Evolutionary conservation across 75 land plant genomes (phyloP).

Genomic region (Picea glauca): DNA sequence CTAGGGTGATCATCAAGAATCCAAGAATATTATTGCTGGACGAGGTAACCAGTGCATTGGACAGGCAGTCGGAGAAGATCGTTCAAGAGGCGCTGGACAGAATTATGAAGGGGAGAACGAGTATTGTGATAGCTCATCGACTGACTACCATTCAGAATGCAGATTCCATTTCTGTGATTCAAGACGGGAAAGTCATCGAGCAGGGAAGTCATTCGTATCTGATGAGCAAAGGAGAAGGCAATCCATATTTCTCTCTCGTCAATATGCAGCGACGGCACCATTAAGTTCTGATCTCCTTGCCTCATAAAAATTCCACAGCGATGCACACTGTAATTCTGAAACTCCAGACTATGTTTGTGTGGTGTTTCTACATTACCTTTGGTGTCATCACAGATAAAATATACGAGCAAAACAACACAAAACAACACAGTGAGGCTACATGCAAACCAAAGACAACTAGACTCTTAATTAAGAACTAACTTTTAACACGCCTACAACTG

Average conservation of each 20-base stretch:
- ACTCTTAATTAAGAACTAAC: too few species aligned
- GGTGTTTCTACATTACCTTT: too few species aligned
- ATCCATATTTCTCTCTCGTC: conserved; percentile 48
- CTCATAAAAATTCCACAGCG: too few species aligned
- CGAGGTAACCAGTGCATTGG: conserved; percentile 1
- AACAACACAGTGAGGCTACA: too few species aligned
- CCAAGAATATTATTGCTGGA: neutral
- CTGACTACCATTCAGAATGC: conserved; percentile 7
- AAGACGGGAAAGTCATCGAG: neutral
- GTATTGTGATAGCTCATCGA: neutral
- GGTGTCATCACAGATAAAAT: too few species aligned
- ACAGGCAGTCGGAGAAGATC: neutral
- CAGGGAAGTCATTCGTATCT: neutral
- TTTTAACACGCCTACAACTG: too few species aligned
- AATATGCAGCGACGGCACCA: conserved; percentile 47
- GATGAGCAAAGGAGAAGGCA: neutral
- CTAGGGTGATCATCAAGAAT: neutral
- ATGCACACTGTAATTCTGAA: too few species aligned
- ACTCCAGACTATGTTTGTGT: too few species aligned
- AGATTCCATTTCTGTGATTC: neutral
- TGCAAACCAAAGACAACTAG: too few species aligned
- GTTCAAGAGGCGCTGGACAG: conserved; percentile 8
- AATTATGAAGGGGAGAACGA: neutral
- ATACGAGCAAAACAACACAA: too few species aligned
- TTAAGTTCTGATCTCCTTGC: too few species aligned